phyloP scores from a whole-genome alignment of 106 monocot species.

The Dendrobium catenatum region DNA sequence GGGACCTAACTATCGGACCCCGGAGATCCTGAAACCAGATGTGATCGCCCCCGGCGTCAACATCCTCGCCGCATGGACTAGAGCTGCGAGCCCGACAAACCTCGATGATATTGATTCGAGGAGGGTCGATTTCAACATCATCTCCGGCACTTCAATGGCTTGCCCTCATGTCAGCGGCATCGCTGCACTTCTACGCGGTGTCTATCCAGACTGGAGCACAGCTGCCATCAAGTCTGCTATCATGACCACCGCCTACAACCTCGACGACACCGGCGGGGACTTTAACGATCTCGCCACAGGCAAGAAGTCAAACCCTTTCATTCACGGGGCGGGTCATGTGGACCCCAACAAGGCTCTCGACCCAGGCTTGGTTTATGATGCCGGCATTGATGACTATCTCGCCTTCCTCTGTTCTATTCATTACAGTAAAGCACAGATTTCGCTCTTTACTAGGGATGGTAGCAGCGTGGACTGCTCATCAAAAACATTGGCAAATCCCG shows the following conservation, averaged over 20 bases:
- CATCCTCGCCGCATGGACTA: conserved; percentile 26
- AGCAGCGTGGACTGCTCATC: conserved; percentile 12
- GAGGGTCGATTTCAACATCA: conserved; percentile 18
- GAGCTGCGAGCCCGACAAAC: conserved; percentile 3
- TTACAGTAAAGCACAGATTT: conserved; percentile 40
- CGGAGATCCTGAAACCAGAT: conserved; percentile 34
- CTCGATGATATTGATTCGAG: neutral
- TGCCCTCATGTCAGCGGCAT: conserved; percentile 38
- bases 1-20: conserved; percentile 22
- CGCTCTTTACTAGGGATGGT: conserved; percentile 29
- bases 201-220: conserved; percentile 31
- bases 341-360: conserved; percentile 26
- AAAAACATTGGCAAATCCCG: conserved; percentile 6
- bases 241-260: conserved; percentile 31
- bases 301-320: neutral
- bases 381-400: conserved; percentile 23
- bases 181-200: conserved; percentile 30
- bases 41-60: conserved; percentile 21
- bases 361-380: conserved; percentile 30
- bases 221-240: conserved; percentile 30
- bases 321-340: conserved; percentile 26
- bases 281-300: conserved; percentile 22
- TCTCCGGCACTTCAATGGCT: conserved; percentile 45
- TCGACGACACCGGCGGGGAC: conserved; percentile 22
- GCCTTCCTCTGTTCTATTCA: conserved; percentile 26